Conservation (phyloP, 257 asterid species). For the Leptodermis oblonga region DNA sequence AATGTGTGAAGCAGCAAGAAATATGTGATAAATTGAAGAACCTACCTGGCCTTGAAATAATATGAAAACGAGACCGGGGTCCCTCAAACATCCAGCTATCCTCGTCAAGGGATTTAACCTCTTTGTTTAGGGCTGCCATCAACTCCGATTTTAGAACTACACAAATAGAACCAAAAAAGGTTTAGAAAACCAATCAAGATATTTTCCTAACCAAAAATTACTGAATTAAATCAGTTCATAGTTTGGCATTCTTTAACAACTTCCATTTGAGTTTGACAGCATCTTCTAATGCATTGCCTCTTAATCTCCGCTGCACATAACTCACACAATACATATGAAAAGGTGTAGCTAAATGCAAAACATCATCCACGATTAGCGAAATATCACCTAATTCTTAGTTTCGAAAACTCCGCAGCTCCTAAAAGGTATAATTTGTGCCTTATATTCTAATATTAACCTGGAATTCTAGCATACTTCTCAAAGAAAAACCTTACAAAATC, state of each 20-base stretch:
- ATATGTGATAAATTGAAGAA: background rate
- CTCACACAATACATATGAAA: background rate
- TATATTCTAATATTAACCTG: too few relatives aligned
- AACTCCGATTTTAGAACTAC: slow-evolving; percentile 78
- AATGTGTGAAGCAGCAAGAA: background rate
- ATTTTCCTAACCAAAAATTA: background rate
- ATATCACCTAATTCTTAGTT: background rate
- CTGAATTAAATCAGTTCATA: background rate
- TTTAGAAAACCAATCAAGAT: background rate
- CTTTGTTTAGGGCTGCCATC: slow-evolving; percentile 64
- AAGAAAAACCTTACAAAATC: too few relatives aligned
- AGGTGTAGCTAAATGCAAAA: background rate
- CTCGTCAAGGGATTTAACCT: slow-evolving; percentile 84
- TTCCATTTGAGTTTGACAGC: background rate
- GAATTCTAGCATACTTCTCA: too few relatives aligned
- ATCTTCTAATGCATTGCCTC: background rate
- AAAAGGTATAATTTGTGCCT: background rate
- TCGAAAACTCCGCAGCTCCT: background rate
- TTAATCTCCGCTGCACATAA: background rate
- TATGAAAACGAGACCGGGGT: slow-evolving; percentile 81
- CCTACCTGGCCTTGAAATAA: slow-evolving; percentile 65
- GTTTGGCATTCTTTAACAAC: background rate
- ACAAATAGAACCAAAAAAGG: slow-evolving; percentile 7
- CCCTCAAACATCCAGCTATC: slow-evolving; percentile 99
- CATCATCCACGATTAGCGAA: background rate